These are phyloP conservation scores for Colletotrichum camelliae DNA, from an alignment of 2,329 filamentous ascomycete species.

Conservation along the genomic window DNA sequence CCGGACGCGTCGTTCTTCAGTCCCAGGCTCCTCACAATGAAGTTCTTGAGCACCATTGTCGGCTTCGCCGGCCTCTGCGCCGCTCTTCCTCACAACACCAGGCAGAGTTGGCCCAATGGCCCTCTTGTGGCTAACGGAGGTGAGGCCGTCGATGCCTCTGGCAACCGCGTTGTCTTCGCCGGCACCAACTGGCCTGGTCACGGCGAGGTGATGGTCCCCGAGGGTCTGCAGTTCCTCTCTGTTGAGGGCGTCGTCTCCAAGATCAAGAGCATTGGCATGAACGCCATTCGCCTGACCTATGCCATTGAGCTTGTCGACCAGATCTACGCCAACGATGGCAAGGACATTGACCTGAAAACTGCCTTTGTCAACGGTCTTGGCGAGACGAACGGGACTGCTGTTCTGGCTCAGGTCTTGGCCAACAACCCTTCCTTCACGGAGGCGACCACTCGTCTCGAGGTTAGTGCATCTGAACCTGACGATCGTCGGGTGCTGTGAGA, in stretches of 20 bases:
- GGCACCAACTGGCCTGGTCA: conserved; percentile 69
- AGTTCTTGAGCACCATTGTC: conserved; percentile 18
- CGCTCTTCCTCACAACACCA: conserved; percentile 3
- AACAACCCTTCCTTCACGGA: conserved; percentile 63
- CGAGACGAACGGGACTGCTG: conserved; percentile 53
- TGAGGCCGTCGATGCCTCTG: conserved; percentile 47
- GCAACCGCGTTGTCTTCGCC: conserved; percentile 52
- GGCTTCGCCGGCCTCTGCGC: conserved; percentile 19
- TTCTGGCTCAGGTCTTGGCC: conserved; percentile 56
- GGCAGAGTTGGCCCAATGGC: conserved; percentile 42
- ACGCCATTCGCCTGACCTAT: conserved; percentile 66
- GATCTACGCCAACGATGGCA: conserved; percentile 53
- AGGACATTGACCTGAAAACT: conserved; percentile 49
- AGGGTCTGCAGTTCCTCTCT: conserved; percentile 67
- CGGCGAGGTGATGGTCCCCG: conserved; percentile 67
- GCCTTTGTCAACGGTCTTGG: conserved; percentile 55
- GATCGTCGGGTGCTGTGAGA: too few species aligned
- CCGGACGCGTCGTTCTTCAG: background rate
- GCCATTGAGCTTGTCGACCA: conserved; percentile 70
- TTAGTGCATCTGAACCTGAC: too few species aligned
- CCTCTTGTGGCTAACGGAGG: conserved; percentile 47
- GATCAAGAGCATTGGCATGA: conserved; percentile 66
- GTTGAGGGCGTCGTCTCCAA: conserved; percentile 58
- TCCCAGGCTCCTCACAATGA: conserved; percentile 16
- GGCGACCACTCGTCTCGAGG: conserved; percentile 58